Percentiles rank a stretch among this genome's conserved stretches.
phyloP scores from a whole-genome alignment of 2,329 filamentous ascomycete genomes.

The Claviceps arundinis region DNA sequence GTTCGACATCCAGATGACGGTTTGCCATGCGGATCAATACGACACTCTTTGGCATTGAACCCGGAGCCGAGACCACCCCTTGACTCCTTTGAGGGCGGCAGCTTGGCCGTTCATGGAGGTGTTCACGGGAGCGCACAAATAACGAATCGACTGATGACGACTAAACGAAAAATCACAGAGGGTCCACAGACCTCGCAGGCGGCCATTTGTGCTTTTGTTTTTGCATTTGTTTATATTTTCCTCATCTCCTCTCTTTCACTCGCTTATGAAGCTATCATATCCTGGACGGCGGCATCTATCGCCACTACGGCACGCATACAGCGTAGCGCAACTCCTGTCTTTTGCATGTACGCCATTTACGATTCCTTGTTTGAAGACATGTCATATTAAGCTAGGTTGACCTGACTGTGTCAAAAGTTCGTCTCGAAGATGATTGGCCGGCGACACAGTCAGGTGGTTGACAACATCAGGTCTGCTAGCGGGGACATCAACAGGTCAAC shows the following conservation, averaged over 20 bases:
- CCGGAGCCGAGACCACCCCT: not conserved
- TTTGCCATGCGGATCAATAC: slow-evolving; percentile 3
- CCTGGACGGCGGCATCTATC: not conserved
- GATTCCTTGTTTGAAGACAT: not conserved
- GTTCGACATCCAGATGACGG: not conserved
- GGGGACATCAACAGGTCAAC: too few species aligned
- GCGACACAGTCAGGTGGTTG: too few species aligned
- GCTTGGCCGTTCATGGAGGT: not conserved
- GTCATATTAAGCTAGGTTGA: too few species aligned
- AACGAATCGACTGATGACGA: slow-evolving; percentile 6
- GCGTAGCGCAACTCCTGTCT: not conserved
- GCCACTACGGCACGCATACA: not conserved
- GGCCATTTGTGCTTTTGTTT: slow-evolving; percentile 4
- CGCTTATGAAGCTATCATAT: not conserved
- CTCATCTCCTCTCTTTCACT: not conserved
- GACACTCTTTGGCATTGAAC: not conserved
- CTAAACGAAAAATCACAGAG: slow-evolving; percentile 1
- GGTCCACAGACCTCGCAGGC: not conserved
- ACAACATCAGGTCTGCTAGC: too few species aligned
- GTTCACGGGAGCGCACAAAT: not conserved
- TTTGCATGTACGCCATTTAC: not conserved
- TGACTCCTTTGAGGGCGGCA: not conserved
- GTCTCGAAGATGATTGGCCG: too few species aligned
- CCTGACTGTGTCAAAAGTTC: too few species aligned
- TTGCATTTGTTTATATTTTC: slow-evolving; percentile 3